Evolutionary conservation across 2,329 filamentous ascomycete species (phyloP).

Genomic region (Sarocladiaceae sp.): DNA sequence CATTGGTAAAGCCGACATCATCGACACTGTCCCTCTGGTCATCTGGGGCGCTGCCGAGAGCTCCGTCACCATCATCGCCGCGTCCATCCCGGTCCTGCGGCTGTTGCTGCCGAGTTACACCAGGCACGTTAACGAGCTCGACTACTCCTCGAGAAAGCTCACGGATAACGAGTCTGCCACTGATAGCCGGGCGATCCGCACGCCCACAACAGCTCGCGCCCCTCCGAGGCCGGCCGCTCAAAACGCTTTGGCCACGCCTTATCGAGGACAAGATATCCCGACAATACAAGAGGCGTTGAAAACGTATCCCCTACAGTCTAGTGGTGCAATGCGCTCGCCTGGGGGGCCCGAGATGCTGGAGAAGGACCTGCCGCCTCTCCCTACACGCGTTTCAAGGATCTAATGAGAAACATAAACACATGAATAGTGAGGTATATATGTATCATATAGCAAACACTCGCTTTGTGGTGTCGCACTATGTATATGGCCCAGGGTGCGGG

Average conservation of each 20-base stretch:
- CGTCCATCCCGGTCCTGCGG: slow-evolving; percentile 11
- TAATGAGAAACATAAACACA: no score
- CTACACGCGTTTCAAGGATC: background rate
- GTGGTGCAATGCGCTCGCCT: background rate
- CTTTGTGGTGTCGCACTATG: no score
- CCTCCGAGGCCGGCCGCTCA: background rate
- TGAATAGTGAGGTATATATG: no score
- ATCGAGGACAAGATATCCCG: slow-evolving; percentile 1
- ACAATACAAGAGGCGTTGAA: slow-evolving; percentile 1
- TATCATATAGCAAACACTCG: no score
- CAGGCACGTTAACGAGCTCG: slow-evolving; percentile 31
- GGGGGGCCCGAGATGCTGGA: background rate
- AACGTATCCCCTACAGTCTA: background rate
- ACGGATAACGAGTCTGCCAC: slow-evolving; percentile 1
- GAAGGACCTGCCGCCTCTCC: slow-evolving; percentile 5
- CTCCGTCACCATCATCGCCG: slow-evolving; percentile 16
- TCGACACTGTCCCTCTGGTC: slow-evolving; percentile 14
- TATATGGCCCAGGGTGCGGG: no score
- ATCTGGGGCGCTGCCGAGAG: slow-evolving; percentile 17
- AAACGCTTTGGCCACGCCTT: background rate
- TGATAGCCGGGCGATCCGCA: background rate
- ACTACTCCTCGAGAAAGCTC: slow-evolving; percentile 19
- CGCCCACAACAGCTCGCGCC: background rate
- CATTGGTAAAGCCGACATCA: slow-evolving; percentile 15
- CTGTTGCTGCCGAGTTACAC: slow-evolving; percentile 5